A percentile compares a stretch with the other conserved stretches of the same genome.
phyloP scores from a whole-genome alignment of 495 filamentous ascomycete genomes.

The Penicillium arizonense region DNA sequence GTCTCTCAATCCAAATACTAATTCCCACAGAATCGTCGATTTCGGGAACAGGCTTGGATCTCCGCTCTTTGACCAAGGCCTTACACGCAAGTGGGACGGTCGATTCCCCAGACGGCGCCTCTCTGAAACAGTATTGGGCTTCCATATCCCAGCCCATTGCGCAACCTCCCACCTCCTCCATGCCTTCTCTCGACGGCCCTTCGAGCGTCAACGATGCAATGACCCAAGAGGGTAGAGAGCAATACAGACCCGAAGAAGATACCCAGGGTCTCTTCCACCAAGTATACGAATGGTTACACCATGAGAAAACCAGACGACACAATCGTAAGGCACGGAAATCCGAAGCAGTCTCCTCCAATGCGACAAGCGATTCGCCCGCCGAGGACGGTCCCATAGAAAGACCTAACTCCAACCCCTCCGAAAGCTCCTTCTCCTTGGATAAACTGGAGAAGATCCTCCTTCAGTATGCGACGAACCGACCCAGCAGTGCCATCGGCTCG shows the following conservation, averaged over 20 bases:
- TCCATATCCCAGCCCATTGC: conserved; percentile 26
- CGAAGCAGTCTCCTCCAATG: conserved; percentile 26
- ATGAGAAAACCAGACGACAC: conserved; percentile 66
- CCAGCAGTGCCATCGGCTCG: conserved; percentile 22
- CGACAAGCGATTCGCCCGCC: conserved; percentile 20
- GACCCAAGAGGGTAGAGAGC: conserved; percentile 27
- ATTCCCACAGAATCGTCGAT: conserved; percentile 29
- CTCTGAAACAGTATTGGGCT: conserved; percentile 27
- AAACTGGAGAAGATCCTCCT: conserved; percentile 65
- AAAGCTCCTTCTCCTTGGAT: conserved; percentile 63
- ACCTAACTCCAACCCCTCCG: conserved; percentile 40
- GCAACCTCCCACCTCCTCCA: conserved; percentile 23
- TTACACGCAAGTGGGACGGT: conserved; percentile 23
- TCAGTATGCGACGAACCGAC: conserved; percentile 45
- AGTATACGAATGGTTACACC: conserved; percentile 75
- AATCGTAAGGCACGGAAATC: conserved; percentile 38
- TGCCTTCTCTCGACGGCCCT: conserved; percentile 32
- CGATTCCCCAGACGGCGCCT: conserved; percentile 22
- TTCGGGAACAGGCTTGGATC: conserved; percentile 29
- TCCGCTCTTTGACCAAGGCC: conserved; percentile 24
- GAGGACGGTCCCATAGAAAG: conserved; percentile 27
- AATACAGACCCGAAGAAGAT: conserved; percentile 31
- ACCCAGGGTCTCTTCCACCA: conserved; percentile 58
- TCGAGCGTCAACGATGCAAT: conserved; percentile 23
- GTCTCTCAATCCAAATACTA: conserved; percentile 17